Evolutionary conservation across 2,329 filamentous ascomycete species (phyloP).

Genomic region (Penicillium sp.): DNA sequence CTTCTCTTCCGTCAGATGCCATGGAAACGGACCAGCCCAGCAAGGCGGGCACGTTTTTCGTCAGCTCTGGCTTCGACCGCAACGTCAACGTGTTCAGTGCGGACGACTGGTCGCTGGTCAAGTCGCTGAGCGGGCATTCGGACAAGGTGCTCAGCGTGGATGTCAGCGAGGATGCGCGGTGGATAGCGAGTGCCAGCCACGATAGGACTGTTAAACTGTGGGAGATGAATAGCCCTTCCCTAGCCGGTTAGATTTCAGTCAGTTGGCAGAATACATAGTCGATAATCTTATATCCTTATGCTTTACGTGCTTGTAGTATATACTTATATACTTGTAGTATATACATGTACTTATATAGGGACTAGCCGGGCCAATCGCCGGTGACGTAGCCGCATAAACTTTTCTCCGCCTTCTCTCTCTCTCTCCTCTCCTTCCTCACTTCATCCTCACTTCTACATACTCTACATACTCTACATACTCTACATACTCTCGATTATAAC

Average conservation of each 20-base stretch:
- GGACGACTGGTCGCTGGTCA: conserved; percentile 90
- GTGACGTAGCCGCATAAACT: no score
- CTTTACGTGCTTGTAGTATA: no score
- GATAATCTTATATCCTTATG: no score
- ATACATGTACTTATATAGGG: no score
- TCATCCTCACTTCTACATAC: no score
- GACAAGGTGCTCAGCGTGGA: conserved; percentile 90
- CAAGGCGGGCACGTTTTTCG: conserved; percentile 86
- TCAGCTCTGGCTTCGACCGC: conserved; percentile 87
- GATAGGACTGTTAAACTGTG: conserved; percentile 95
- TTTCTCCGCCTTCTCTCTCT: no score
- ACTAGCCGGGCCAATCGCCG: no score
- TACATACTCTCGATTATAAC: no score
- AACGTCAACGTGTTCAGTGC: conserved; percentile 94
- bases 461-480: no score
- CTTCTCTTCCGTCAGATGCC: conserved; percentile 57
- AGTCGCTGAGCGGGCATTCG: conserved; percentile 83
- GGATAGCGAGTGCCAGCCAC: conserved; percentile 92
- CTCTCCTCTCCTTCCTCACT: no score
- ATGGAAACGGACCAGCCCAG: conserved; percentile 56
- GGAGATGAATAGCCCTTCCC: conserved; percentile 62
- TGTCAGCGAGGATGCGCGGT: conserved; percentile 77
- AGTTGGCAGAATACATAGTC: no score
- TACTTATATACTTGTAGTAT: no score
- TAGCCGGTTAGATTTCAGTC: not conserved